These are phyloP conservation scores for Cyclotella atomus DNA, from an alignment of 108 stramenopile genomes.

Conservation along the genomic window DNA sequence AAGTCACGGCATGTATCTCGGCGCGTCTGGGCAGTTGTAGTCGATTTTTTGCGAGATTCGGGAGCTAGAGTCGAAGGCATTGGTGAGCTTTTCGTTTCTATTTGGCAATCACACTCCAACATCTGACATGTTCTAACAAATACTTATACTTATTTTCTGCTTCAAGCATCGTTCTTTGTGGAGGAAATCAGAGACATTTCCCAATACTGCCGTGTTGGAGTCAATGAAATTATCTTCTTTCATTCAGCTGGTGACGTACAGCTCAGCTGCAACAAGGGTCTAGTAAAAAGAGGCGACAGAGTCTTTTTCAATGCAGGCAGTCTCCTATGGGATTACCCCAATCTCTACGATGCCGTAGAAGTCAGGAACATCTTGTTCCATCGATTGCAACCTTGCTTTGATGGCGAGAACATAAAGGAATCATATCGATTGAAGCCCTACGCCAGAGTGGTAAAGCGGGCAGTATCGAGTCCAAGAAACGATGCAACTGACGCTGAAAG, in stretches of 20 bases:
- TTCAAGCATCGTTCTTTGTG: slow-evolving; percentile 65
- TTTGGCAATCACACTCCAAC: not conserved
- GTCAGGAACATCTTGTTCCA: slow-evolving; percentile 49
- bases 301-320: slow-evolving; percentile 90
- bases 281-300: slow-evolving; percentile 65
- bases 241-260: slow-evolving; percentile 88
- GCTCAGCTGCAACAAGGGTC: slow-evolving; percentile 71
- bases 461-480: slow-evolving; percentile 7
- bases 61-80: slow-evolving; percentile 78
- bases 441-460: slow-evolving; percentile 26
- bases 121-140: not conserved
- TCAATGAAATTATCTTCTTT: slow-evolving; percentile 77
- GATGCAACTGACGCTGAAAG: slow-evolving; percentile 31
- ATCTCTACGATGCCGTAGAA: slow-evolving; percentile 38
- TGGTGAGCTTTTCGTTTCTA: not conserved
- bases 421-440: slow-evolving; percentile 70
- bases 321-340: slow-evolving; percentile 68
- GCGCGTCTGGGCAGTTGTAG: slow-evolving; percentile 70
- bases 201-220: slow-evolving; percentile 47
- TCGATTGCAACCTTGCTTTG: slow-evolving; percentile 58
- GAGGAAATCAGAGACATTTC: slow-evolving; percentile 80
- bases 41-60: slow-evolving; percentile 63
- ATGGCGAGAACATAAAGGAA: slow-evolving; percentile 57
- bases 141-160: not conserved
- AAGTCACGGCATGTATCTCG: slow-evolving; percentile 87